Percentiles rank a stretch among this genome's conserved stretches.
Evolutionary conservation across 176 grass and related monocot genomes (phyloP).

Genomic region (Aechmea fasciata): DNA sequence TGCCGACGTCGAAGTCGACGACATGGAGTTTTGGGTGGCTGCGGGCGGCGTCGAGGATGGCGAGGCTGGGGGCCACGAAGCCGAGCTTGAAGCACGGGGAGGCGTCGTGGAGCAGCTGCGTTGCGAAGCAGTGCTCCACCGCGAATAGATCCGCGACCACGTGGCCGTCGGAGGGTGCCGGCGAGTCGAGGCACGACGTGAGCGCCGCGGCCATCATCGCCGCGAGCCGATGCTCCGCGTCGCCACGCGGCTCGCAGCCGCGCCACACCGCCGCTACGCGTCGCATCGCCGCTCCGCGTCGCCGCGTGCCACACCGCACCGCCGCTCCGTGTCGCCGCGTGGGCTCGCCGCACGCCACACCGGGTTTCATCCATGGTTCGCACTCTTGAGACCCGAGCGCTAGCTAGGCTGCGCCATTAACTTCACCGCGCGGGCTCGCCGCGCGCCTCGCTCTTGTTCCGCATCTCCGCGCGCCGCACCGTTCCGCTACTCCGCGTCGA

Average conservation of each 20-base stretch:
- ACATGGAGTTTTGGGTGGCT: not conserved
- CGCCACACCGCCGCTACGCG: not conserved
- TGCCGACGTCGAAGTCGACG: constrained; percentile 12
- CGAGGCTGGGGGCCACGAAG: not conserved
- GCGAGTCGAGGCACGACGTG: not conserved
- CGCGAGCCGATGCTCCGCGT: constrained; percentile 9
- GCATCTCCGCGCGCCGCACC: too few species aligned
- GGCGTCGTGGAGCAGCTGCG: constrained; percentile 1
- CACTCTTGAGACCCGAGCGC: too few species aligned
- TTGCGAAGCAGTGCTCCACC: not conserved
- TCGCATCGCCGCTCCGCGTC: too few species aligned
- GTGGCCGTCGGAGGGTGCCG: not conserved
- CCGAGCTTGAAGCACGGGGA: constrained; percentile 9
- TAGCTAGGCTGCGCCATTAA: too few species aligned
- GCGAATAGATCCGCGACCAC: not conserved
- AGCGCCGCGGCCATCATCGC: constrained; percentile 10
- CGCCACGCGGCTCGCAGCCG: not conserved
- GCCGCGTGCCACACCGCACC: too few species aligned
- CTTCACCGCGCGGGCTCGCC: too few species aligned
- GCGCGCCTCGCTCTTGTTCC: too few species aligned
- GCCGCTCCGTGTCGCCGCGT: too few species aligned
- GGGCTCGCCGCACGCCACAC: too few species aligned
- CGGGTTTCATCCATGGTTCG: too few species aligned
- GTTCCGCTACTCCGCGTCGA: too few species aligned
- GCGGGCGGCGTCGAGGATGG: constrained; percentile 7